Evolutionary conservation across 345 rosid genomes (phyloP).

Genomic region (Geranium brycei): DNA sequence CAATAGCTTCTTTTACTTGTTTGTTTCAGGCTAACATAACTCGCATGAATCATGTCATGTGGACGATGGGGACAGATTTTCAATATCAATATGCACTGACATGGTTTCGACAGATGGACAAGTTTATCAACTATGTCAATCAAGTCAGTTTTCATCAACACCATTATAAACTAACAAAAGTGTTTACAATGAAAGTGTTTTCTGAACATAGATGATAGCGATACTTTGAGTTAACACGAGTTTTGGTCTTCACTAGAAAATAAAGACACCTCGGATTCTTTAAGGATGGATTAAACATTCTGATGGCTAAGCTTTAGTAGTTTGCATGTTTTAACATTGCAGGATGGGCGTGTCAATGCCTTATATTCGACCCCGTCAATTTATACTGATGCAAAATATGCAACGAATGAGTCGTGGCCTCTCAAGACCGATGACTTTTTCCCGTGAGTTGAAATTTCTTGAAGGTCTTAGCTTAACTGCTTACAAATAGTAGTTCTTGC

Average conservation of each 20-base stretch:
- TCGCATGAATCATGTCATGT: constrained; percentile 79
- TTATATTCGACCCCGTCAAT: constrained; percentile 93
- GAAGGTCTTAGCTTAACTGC: background rate
- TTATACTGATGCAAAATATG: constrained; percentile 90
- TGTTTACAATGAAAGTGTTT: background rate
- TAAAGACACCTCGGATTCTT: background rate
- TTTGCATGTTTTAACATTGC: background rate
- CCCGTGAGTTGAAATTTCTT: constrained; percentile 51
- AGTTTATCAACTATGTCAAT: constrained; percentile 89
- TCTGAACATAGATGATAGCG: no score
- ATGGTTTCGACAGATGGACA: constrained; percentile 94
- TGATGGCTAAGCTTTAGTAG: background rate
- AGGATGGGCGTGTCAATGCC: constrained; percentile 98
- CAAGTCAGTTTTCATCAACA: constrained; percentile 34
- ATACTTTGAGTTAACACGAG: no score
- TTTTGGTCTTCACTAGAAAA: no score
- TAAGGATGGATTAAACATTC: no score
- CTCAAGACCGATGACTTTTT: constrained; percentile 76
- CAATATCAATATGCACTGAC: constrained; percentile 83
- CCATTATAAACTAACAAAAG: background rate
- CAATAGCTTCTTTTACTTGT: background rate
- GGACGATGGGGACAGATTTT: constrained; percentile 98
- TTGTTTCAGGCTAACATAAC: constrained; percentile 79
- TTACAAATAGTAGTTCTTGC: no score
- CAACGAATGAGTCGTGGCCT: constrained; percentile 68